A percentile compares a stretch with the other conserved stretches of the same genome.
These are phyloP conservation scores for Yarrowia sp. DNA, from an alignment of 805 yeast genomes.

Conservation along the genomic window DNA sequence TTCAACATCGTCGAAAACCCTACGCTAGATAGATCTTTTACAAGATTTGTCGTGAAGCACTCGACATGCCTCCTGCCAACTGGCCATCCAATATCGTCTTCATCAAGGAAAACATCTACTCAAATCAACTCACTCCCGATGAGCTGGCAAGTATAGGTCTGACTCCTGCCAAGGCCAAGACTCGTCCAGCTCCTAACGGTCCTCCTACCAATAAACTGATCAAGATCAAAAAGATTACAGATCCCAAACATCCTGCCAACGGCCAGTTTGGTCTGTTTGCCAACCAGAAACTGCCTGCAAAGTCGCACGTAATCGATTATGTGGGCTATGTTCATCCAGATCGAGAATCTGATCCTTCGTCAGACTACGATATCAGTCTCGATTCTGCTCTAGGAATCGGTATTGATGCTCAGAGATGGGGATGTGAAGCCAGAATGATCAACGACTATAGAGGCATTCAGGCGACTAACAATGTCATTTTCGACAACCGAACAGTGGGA, in stretches of 20 bases:
- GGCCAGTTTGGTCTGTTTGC: constrained; percentile 45
- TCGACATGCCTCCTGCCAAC: constrained; percentile 41
- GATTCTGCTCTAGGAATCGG: constrained; percentile 41
- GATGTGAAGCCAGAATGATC: constrained; percentile 44
- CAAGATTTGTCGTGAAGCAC: background rate
- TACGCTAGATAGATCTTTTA: no score
- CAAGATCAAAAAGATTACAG: constrained; percentile 42
- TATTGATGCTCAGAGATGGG: constrained; percentile 42
- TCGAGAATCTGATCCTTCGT: constrained; percentile 41
- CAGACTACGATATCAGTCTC: constrained; percentile 43
- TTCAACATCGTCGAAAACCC: background rate
- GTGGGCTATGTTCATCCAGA: constrained; percentile 43
- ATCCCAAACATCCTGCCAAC: constrained; percentile 43
- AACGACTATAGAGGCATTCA: constrained; percentile 44
- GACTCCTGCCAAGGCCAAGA: constrained; percentile 12
- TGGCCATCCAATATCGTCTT: constrained; percentile 42
- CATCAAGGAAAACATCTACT: constrained; percentile 40
- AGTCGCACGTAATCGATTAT: constrained; percentile 43
- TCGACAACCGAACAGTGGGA: constrained; percentile 41
- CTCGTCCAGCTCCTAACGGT: constrained; percentile 11
- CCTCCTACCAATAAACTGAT: constrained; percentile 39
- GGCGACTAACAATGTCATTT: constrained; percentile 42
- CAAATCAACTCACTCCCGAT: constrained; percentile 40
- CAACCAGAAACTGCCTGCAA: constrained; percentile 41
- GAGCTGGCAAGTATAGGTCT: constrained; percentile 40